phyloP scores from a whole-genome alignment of 192 early-diverging fungal genomes.

The Backusella australiensis region DNA sequence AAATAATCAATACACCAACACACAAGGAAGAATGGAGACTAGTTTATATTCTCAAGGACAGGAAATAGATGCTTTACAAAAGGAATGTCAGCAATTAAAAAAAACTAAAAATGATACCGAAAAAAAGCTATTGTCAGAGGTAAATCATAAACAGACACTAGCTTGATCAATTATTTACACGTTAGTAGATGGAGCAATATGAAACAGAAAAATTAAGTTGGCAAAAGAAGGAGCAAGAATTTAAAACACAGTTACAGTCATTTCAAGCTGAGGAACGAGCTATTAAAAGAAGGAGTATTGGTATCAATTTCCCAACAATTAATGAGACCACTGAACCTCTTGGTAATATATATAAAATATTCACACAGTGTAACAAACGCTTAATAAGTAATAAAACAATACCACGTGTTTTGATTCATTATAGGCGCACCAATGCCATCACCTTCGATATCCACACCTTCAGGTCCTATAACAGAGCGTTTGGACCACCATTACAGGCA shows the following conservation, averaged over 20 bases:
- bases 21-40: slow-evolving; percentile 38
- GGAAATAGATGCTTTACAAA: slow-evolving; percentile 27
- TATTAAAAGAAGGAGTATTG: slow-evolving; percentile 29
- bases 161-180: not conserved
- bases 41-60: slow-evolving; percentile 44
- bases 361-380: not conserved
- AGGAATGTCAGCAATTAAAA: slow-evolving; percentile 31
- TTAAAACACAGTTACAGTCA: slow-evolving; percentile 14
- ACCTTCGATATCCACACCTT: slow-evolving; percentile 3
- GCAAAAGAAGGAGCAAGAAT: slow-evolving; percentile 43
- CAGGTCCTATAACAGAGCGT: not conserved
- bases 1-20: slow-evolving; percentile 7
- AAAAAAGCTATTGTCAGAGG: slow-evolving; percentile 34
- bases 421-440: slow-evolving; percentile 9
- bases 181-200: slow-evolving; percentile 26
- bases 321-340: not conserved
- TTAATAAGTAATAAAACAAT: slow-evolving; percentile 8
- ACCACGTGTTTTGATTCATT: not conserved
- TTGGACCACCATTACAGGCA: not conserved
- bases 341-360: not conserved
- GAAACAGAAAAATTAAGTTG: slow-evolving; percentile 42
- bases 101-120: slow-evolving; percentile 42
- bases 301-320: slow-evolving; percentile 3
- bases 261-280: slow-evolving; percentile 27
- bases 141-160: not conserved